phyloP scores from a whole-genome alignment of 108 stramenopile species.

The Fragilaria crotonensis region DNA sequence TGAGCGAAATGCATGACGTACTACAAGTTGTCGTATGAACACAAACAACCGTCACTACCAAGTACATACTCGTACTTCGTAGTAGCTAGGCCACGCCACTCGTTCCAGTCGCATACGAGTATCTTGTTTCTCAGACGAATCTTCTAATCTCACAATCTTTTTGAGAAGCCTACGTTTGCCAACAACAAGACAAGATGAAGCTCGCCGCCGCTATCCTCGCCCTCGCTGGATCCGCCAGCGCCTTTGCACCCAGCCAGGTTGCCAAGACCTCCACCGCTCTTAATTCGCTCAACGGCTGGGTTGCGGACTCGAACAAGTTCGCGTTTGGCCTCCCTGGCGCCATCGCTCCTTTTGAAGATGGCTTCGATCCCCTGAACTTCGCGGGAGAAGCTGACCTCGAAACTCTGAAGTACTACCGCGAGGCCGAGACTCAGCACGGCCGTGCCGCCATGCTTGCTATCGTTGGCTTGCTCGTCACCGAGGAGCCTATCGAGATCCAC shows the following conservation, averaged over 20 bases:
- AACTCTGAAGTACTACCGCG: conserved; percentile 45
- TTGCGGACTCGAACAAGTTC: conserved; percentile 14
- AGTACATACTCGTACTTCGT: too few relatives aligned
- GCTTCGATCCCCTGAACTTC: conserved; percentile 55
- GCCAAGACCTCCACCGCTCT: background rate
- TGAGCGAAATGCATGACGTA: too few relatives aligned
- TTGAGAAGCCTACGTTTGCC: too few relatives aligned
- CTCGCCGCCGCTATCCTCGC: conserved; percentile 6
- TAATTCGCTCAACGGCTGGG: conserved; percentile 4
- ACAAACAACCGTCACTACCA: too few relatives aligned
- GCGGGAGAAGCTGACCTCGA: conserved; percentile 42
- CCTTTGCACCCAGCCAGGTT: background rate
- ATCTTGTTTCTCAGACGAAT: too few relatives aligned
- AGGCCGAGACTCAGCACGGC: conserved; percentile 60
- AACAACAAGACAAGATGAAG: conserved; percentile 10
- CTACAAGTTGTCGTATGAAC: too few relatives aligned
- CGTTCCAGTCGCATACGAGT: too few relatives aligned
- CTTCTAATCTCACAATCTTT: too few relatives aligned
- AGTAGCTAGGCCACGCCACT: too few relatives aligned
- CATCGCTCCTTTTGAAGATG: conserved; percentile 30
- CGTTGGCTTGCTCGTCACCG: conserved; percentile 31
- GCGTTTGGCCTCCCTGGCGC: conserved; percentile 54
- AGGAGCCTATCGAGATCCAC: conserved; percentile 40
- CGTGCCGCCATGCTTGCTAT: conserved; percentile 34
- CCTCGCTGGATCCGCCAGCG: background rate